phyloP scores from a whole-genome alignment of 2,329 filamentous ascomycete genomes.

The Neopestalotiopsis sp. region DNA sequence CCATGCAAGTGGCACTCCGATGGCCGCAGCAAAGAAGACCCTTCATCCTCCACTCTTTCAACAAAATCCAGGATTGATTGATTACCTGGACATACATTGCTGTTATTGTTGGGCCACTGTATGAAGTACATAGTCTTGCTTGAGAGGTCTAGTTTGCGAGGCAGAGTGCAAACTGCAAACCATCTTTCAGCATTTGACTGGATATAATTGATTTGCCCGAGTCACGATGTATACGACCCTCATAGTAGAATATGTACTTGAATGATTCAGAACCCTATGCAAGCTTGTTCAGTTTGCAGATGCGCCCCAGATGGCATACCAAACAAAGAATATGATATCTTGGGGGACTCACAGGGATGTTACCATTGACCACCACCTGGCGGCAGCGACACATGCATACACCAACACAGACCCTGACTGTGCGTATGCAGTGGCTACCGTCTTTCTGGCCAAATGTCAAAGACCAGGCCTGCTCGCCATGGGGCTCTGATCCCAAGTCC shows the following conservation, averaged over 20 bases:
- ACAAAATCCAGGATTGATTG: neutral
- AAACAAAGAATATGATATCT: conserved; percentile 23
- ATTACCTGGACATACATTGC: neutral
- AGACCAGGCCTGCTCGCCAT: conserved; percentile 21
- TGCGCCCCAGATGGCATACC: conserved; percentile 14
- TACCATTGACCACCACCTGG: conserved; percentile 27
- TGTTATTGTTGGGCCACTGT: neutral
- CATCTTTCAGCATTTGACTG: too few species aligned
- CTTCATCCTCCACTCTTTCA: neutral
- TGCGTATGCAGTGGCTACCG: conserved; percentile 45
- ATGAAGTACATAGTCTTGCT: neutral
- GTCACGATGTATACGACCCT: neutral
- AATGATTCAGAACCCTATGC: conserved; percentile 1
- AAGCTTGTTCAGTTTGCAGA: conserved; percentile 1
- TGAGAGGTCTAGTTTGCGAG: neutral
- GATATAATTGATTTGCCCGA: too few species aligned
- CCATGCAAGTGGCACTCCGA: neutral
- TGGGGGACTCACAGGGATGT: conserved; percentile 30
- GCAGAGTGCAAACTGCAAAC: too few species aligned
- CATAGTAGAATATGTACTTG: neutral
- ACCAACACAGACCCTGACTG: conserved; percentile 26
- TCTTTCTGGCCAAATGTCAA: conserved; percentile 28
- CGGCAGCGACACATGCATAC: conserved; percentile 25
- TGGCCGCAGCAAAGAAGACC: conserved; percentile 1
- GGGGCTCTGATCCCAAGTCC: conserved; percentile 30